A percentile compares a stretch with the other conserved stretches of the same genome.
phyloP scores from a whole-genome alignment of 1,284 basidiomycete species.

The Cutaneotrichosporon mucoides region DNA sequence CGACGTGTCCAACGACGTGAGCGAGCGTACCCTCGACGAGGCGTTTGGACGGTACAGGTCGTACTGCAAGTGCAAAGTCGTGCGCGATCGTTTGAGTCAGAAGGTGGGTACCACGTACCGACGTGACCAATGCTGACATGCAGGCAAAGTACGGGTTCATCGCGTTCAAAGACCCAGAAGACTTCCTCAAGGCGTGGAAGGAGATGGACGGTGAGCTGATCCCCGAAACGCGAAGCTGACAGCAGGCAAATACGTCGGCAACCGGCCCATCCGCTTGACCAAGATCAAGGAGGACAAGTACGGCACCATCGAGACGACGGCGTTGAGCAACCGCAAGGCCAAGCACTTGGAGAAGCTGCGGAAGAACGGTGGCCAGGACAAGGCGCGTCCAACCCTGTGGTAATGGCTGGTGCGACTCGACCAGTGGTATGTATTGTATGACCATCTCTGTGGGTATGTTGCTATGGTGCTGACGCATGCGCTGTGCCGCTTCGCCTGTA shows the following conservation, averaged over 20 bases:
- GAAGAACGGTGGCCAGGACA: conserved; percentile 45
- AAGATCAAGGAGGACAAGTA: conserved; percentile 87
- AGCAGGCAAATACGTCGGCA: conserved; percentile 92
- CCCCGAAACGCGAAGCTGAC: background rate
- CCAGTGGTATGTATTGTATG: too few relatives aligned
- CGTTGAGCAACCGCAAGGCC: conserved; percentile 52
- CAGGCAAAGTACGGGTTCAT: conserved; percentile 97
- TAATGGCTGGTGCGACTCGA: conserved; percentile 12
- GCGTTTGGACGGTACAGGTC: conserved; percentile 90
- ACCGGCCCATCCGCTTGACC: conserved; percentile 82
- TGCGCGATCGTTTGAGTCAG: conserved; percentile 82
- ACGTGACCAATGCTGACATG: conserved; percentile 7
- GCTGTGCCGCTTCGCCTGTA: too few relatives aligned
- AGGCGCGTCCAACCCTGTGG: conserved; percentile 44
- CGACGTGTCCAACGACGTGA: conserved; percentile 96
- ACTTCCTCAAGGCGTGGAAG: conserved; percentile 98
- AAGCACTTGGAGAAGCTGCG: conserved; percentile 46
- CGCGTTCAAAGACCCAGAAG: conserved; percentile 96
- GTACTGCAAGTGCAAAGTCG: conserved; percentile 91
- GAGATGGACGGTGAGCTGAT: conserved; percentile 86
- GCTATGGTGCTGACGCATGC: too few relatives aligned
- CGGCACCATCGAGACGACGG: conserved; percentile 75
- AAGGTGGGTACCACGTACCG: conserved; percentile 56
- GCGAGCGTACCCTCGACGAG: conserved; percentile 84
- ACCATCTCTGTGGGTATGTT: too few relatives aligned